Conservation (phyloP, 176 grass and related monocot species). For the Oryza brachyantha region DNA sequence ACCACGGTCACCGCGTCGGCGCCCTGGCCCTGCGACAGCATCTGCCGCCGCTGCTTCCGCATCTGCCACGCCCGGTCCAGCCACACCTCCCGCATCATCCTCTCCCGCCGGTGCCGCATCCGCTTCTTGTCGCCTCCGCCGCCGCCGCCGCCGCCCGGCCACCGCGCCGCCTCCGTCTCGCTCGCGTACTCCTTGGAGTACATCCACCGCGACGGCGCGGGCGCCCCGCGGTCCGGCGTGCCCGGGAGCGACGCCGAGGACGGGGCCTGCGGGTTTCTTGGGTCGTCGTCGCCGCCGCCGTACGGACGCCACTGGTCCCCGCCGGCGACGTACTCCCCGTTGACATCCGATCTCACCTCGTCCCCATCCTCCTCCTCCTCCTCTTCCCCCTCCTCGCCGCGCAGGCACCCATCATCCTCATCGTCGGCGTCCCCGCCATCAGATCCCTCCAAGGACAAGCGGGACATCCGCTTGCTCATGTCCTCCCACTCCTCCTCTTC, state of each 20-base stretch:
- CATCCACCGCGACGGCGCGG: constrained; percentile 17
- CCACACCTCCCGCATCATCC: constrained; percentile 58
- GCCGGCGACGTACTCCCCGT: neutral
- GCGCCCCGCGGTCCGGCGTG: constrained; percentile 39
- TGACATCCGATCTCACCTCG: constrained; percentile 24
- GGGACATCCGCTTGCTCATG: constrained; percentile 48
- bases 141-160: constrained; percentile 4
- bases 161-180: constrained; percentile 53
- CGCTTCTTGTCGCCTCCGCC: neutral
- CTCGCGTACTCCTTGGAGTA: constrained; percentile 51
- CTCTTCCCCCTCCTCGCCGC: neutral
- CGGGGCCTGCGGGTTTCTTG: neutral
- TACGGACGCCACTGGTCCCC: neutral
- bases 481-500: constrained; percentile 41
- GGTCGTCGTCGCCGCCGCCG: neutral
- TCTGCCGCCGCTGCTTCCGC: constrained; percentile 35
- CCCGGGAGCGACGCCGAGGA: constrained; percentile 37
- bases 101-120: neutral
- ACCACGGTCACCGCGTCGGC: constrained; percentile 1
- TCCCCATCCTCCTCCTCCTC: constrained; percentile 13
- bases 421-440: constrained; percentile 58
- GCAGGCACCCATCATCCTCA: constrained; percentile 16
- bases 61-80: constrained; percentile 53
- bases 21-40: neutral
- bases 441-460: constrained; percentile 50